Percentiles rank a stretch among this genome's conserved stretches.
Conservation (phyloP, 495 filamentous ascomycete genomes). For the Aspergillus funiculosus region DNA sequence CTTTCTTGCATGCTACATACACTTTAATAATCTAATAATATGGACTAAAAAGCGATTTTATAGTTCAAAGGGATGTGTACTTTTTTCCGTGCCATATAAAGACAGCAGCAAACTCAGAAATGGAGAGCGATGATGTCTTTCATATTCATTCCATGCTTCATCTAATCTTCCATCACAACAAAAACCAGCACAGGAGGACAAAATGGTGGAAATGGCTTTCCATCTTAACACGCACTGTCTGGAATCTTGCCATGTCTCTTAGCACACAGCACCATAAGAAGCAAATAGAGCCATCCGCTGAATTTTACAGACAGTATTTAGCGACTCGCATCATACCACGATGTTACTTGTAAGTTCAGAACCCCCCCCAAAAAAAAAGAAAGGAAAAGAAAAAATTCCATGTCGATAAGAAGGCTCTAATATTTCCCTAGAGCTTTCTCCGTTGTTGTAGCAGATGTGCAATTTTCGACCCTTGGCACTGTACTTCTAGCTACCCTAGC, state of each 20-base stretch:
- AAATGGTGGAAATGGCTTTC: conserved; percentile 71
- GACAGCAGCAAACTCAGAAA: conserved; percentile 3
- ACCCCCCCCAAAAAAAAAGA: background rate
- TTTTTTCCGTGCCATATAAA: background rate
- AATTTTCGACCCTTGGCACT: conserved; percentile 75
- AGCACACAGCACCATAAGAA: conserved; percentile 13
- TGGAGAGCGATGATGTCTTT: conserved; percentile 30
- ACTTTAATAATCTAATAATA: too few species aligned
- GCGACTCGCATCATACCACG: conserved; percentile 32
- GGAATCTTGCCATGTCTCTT: conserved; percentile 44
- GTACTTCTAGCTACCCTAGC: conserved; percentile 63
- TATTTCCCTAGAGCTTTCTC: conserved; percentile 53
- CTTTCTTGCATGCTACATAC: too few species aligned
- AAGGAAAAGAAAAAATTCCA: background rate
- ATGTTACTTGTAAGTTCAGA: conserved; percentile 41
- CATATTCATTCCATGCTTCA: conserved; percentile 45
- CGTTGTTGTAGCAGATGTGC: conserved; percentile 61
- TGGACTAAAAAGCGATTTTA: background rate
- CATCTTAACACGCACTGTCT: conserved; percentile 56
- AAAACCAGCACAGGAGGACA: conserved; percentile 67
- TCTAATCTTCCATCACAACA: conserved; percentile 69
- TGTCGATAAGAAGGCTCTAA: background rate
- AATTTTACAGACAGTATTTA: conserved; percentile 27
- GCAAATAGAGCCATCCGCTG: background rate
- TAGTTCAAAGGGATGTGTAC: background rate